Base-by-base conservation (phyloP, 495 filamentous ascomycete species). In the Lentithecium fluviatile region DNA sequence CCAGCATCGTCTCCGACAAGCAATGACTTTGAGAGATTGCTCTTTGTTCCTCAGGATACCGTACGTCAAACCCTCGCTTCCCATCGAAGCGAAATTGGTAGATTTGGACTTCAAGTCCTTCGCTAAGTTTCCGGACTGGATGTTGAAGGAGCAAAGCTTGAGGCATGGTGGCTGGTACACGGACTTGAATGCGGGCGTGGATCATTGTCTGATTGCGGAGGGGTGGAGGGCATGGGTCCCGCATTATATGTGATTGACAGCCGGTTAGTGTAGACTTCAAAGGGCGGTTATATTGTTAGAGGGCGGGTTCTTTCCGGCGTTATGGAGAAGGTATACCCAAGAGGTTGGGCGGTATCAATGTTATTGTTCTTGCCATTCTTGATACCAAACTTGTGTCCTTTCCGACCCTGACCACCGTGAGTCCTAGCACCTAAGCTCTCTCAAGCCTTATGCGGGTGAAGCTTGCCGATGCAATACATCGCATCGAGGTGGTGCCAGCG, bases 11-110 rank as follows among this genome's bases (percentile, higher is more conserved):
- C 36, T 65, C 10, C 77, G 74, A 1, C 66, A 80, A 20, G 89
- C 89, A 15, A 97, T 96, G 92, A 95, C 92, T 21, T 65, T 97
- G 50, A 76, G 93, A 48, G 93, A 98, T 73, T 92, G 91, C 71
- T 91, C 89, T 0, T 79, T 94, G 58, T 97, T 88, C 70, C 70
- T 95, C 47, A 84, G 82, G 75, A 74, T 75, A 52, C 21, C 17
- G 0, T 48, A 73, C 68, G 74, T 68, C 24, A 69, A 67, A 47
- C 17, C 10, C n/a, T 42, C 2, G 2, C 19, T 25, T n/a, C 25
- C 7, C 0, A 79, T 94, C 0, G 86, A 92, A 68, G 86, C 89
- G 37, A 83, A 87, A 49, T 75, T 98, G 1, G 92, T 86, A 0
- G 94, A 98, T 72, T 76, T 97, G 43, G 94, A 98, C 71, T 78